phyloP scores from a whole-genome alignment of 2,329 filamentous ascomycete species.

The Alternaria triticimaculans region DNA sequence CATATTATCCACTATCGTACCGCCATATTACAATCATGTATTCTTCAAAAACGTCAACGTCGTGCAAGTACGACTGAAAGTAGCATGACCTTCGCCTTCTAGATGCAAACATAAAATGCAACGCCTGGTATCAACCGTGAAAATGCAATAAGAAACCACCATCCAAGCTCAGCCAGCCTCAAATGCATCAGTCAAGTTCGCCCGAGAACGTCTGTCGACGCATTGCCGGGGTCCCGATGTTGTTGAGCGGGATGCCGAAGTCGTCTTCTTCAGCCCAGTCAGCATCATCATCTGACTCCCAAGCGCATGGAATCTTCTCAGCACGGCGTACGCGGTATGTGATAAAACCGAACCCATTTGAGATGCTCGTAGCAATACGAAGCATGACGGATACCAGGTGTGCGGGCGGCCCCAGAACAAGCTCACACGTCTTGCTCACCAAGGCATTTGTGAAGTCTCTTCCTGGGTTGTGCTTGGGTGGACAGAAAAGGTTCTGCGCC shows the following conservation, averaged over 20 bases:
- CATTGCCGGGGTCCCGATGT: slow-evolving; percentile 30
- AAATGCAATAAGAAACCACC: slow-evolving; percentile 18
- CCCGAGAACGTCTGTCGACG: slow-evolving; percentile 32
- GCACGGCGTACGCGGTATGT: slow-evolving; percentile 41
- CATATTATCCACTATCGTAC: not conserved
- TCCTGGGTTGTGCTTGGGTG: slow-evolving; percentile 50
- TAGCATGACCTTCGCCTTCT: slow-evolving; percentile 26
- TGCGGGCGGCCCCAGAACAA: slow-evolving; percentile 80
- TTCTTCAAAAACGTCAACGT: slow-evolving; percentile 17
- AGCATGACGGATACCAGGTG: slow-evolving; percentile 81
- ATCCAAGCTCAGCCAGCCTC: slow-evolving; percentile 6
- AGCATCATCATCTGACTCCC: slow-evolving; percentile 63
- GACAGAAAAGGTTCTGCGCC: slow-evolving; percentile 69
- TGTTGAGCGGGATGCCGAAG: slow-evolving; percentile 58
- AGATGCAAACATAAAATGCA: slow-evolving; percentile 29
- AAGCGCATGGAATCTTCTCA: slow-evolving; percentile 58
- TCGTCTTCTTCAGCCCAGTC: slow-evolving; percentile 64
- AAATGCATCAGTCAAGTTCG: slow-evolving; percentile 34
- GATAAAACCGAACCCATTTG: slow-evolving; percentile 52
- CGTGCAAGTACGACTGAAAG: slow-evolving; percentile 21
- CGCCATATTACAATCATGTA: slow-evolving; percentile 29
- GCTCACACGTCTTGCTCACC: slow-evolving; percentile 76
- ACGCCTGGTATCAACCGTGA: slow-evolving; percentile 27
- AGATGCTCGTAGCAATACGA: slow-evolving; percentile 78
- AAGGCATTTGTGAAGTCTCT: slow-evolving; percentile 61